phyloP scores from a whole-genome alignment of 352 stramenopile genomes.

The Globisporangium splendens region DNA sequence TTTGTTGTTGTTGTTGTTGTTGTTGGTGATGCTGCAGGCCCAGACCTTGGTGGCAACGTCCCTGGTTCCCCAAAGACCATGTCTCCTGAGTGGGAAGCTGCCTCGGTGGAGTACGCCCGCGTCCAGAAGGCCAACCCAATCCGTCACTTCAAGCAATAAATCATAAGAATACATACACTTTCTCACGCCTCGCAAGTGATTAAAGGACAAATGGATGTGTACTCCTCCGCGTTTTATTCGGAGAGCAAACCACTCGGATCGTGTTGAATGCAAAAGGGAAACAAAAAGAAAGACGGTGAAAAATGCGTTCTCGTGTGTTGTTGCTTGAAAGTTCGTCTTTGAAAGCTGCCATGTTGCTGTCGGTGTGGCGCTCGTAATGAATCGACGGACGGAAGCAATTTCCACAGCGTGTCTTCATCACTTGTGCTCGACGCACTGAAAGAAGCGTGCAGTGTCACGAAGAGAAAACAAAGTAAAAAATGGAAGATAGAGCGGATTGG shows the following conservation, averaged over 20 bases:
- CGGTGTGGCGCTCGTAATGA: too few species aligned
- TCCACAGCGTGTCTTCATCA: too few species aligned
- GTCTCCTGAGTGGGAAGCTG: constrained; percentile 68
- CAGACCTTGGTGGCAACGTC: constrained; percentile 49
- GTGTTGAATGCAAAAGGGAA: too few species aligned
- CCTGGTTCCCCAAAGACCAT: constrained; percentile 64
- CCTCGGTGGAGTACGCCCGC: constrained; percentile 72
- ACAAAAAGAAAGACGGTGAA: too few species aligned
- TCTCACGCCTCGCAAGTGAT: constrained; percentile 4
- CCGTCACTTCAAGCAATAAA: constrained; percentile 79
- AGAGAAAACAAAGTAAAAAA: background rate
- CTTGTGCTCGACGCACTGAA: background rate
- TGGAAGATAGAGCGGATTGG: background rate
- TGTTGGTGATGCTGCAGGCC: constrained; percentile 29
- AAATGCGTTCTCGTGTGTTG: too few species aligned
- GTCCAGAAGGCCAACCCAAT: constrained; percentile 85
- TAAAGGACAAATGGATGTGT: background rate
- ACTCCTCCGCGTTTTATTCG: background rate
- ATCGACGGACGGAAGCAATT: too few species aligned
- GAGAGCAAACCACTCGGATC: background rate
- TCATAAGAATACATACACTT: constrained; percentile 11
- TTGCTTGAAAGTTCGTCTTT: too few species aligned
- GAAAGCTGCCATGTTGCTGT: too few species aligned
- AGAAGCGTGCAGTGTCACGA: too few species aligned
- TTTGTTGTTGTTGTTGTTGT: constrained; percentile 1